These are phyloP conservation scores for Sclerotinia nivalis DNA, from an alignment of 2,329 filamentous ascomycete genomes.

Conservation along the genomic window DNA sequence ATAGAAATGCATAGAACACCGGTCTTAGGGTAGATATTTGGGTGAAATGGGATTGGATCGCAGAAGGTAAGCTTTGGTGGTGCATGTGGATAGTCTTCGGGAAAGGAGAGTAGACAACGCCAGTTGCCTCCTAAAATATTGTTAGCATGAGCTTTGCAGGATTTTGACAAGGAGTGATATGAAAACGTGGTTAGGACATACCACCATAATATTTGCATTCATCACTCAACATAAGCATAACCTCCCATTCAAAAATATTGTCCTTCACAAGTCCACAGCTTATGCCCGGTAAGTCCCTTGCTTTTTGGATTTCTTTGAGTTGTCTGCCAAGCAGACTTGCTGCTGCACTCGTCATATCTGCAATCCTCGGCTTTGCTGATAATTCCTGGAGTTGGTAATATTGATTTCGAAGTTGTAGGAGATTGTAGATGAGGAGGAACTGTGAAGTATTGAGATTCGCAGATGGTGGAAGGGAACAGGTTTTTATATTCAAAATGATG, in stretches of 20 bases:
- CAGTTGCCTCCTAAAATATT: slow-evolving; percentile 79
- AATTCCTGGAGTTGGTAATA: background rate
- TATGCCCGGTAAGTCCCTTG: slow-evolving; percentile 90
- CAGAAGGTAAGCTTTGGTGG: slow-evolving; percentile 90
- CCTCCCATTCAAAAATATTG: slow-evolving; percentile 97
- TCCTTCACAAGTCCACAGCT: slow-evolving; percentile 85
- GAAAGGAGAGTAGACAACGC: slow-evolving; percentile 80
- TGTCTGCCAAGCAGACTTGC: slow-evolving; percentile 78
- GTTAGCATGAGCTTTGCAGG: slow-evolving; percentile 59
- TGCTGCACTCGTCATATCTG: slow-evolving; percentile 43
- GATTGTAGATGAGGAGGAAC: background rate
- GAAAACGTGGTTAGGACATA: slow-evolving; percentile 50
- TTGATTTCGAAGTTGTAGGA: background rate
- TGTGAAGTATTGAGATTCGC: background rate
- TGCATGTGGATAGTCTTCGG: slow-evolving; percentile 78
- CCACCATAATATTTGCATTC: slow-evolving; percentile 76
- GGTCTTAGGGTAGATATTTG: slow-evolving; percentile 79
- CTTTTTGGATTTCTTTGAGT: slow-evolving; percentile 89
- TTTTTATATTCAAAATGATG: background rate
- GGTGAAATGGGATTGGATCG: slow-evolving; percentile 82
- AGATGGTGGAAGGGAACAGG: background rate
- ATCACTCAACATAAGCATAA: slow-evolving; percentile 97
- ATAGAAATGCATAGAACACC: slow-evolving; percentile 97
- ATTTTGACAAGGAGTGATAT: background rate
- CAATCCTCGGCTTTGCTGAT: background rate